A percentile compares a stretch with the other conserved stretches of the same genome.
Evolutionary conservation across 2,329 filamentous ascomycete genomes (phyloP).

Genomic region (Alternaria burnsii): DNA sequence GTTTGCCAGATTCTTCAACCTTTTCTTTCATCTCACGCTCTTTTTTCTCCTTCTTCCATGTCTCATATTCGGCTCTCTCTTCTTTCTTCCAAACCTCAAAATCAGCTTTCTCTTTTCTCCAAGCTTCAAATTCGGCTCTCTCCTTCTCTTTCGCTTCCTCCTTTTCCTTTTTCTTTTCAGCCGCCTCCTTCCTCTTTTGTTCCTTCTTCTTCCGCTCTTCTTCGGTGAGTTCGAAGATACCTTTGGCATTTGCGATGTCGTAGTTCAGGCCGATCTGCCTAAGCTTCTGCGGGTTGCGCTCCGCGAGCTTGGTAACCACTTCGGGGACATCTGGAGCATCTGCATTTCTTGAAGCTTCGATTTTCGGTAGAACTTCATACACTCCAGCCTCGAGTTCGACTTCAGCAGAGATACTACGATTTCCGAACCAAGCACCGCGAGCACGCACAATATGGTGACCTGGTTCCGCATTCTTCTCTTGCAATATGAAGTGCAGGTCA

Average conservation of each 20-base stretch:
- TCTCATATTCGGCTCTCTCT: constrained; percentile 40
- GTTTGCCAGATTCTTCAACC: constrained; percentile 14
- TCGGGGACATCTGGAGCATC: constrained; percentile 66
- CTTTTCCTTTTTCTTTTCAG: constrained; percentile 39
- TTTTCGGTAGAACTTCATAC: constrained; percentile 77
- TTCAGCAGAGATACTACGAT: constrained; percentile 78
- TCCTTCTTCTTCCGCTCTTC: constrained; percentile 54
- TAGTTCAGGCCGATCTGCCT: constrained; percentile 71
- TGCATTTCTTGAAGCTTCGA: constrained; percentile 67
- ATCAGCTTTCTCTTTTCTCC: constrained; percentile 42
- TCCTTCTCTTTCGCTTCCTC: constrained; percentile 44
- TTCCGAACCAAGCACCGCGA: constrained; percentile 64
- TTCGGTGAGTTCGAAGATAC: constrained; percentile 61
- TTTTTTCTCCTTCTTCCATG: constrained; percentile 43
- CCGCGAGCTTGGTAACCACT: constrained; percentile 60
- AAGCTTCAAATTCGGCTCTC: constrained; percentile 42
- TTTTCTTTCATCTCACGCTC: constrained; percentile 20
- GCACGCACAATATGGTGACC: constrained; percentile 65
- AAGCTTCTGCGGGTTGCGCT: constrained; percentile 61
- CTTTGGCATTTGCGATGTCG: constrained; percentile 74
- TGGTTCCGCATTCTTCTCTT: constrained; percentile 58
- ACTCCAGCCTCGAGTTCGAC: constrained; percentile 75
- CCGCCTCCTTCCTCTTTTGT: constrained; percentile 47
- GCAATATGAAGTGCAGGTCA: constrained; percentile 65
- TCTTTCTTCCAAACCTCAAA: constrained; percentile 43